Evolutionary conservation across 2,329 filamentous ascomycete species (phyloP).

Genomic region (Pseudogymnoascus sp.): DNA sequence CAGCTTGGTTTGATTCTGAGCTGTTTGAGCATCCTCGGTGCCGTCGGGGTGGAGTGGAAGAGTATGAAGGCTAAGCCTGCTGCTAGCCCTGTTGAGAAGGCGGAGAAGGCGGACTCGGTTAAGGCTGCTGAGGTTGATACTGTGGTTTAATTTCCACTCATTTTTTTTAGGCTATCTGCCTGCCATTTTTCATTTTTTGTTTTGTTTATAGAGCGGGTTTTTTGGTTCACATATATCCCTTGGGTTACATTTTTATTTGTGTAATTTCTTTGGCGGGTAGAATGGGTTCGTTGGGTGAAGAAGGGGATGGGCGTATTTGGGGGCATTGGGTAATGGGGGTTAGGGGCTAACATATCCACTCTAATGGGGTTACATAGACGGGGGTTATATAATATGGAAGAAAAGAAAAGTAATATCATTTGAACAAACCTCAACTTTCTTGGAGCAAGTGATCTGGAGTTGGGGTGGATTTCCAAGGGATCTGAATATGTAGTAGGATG

Average conservation of each 20-base stretch:
- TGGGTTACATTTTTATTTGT: not conserved
- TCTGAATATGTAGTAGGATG: no score
- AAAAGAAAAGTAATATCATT: not conserved
- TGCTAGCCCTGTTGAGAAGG: not conserved
- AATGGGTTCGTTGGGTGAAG: not conserved
- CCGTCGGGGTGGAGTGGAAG: slow-evolving; percentile 53
- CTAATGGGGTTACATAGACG: not conserved
- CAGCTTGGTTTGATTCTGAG: slow-evolving; percentile 52
- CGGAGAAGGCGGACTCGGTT: not conserved
- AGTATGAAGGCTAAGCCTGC: slow-evolving; percentile 14
- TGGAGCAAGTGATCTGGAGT: not conserved
- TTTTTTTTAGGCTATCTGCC: not conserved
- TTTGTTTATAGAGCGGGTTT: not conserved
- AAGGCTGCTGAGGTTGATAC: not conserved
- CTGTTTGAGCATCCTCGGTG: slow-evolving; percentile 48
- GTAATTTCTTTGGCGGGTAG: not conserved
- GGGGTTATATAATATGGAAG: not conserved
- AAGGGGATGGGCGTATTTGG: not conserved
- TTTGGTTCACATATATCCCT: not conserved
- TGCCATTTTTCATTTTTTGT: not conserved
- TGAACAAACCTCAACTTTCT: not conserved
- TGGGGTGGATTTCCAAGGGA: no score
- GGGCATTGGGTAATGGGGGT: not conserved
- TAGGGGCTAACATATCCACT: not conserved
- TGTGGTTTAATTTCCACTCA: not conserved